phyloP scores from a whole-genome alignment of 1,284 basidiomycete species.

The Rhodotorula mucilaginosa region DNA sequence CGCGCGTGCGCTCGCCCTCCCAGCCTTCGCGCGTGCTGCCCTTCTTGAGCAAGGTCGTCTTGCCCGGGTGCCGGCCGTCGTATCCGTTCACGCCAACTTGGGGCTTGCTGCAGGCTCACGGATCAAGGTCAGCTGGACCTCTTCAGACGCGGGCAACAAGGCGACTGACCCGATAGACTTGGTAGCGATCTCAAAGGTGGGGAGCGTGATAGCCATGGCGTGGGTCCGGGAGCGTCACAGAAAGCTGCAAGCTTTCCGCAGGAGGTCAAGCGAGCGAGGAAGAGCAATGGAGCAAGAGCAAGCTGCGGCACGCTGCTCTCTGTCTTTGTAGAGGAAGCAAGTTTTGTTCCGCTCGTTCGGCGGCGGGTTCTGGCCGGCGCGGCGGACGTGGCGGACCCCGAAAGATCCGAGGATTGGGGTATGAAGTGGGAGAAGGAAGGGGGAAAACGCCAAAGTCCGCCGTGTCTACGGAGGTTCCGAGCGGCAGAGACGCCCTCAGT shows the following conservation, averaged over 20 bases:
- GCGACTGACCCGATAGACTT: constrained; percentile 17
- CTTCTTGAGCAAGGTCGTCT: constrained; percentile 10
- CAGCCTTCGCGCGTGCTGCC: constrained; percentile 17
- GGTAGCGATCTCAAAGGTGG: constrained; percentile 12
- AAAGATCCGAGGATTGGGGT: too few relatives aligned
- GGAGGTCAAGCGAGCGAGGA: not conserved
- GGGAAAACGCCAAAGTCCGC: too few relatives aligned
- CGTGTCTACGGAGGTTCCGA: too few relatives aligned
- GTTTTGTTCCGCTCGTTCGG: too few relatives aligned
- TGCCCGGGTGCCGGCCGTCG: constrained; percentile 10
- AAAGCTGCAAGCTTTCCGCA: not conserved
- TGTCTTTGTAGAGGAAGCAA: too few relatives aligned
- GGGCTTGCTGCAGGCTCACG: not conserved
- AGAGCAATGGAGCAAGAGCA: not conserved
- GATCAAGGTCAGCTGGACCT: not conserved
- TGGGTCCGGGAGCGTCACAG: not conserved
- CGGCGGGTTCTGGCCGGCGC: too few relatives aligned
- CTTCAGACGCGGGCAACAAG: not conserved
- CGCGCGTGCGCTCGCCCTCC: constrained; percentile 13
- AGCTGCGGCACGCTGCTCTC: not conserved
- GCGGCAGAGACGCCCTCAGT: too few relatives aligned
- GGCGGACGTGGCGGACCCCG: too few relatives aligned
- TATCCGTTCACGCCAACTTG: constrained; percentile 16
- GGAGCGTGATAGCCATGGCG: not conserved
- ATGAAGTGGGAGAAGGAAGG: too few relatives aligned